phyloP scores from a whole-genome alignment of 1,284 basidiomycete genomes.

The Cystobasidium pallidum region DNA sequence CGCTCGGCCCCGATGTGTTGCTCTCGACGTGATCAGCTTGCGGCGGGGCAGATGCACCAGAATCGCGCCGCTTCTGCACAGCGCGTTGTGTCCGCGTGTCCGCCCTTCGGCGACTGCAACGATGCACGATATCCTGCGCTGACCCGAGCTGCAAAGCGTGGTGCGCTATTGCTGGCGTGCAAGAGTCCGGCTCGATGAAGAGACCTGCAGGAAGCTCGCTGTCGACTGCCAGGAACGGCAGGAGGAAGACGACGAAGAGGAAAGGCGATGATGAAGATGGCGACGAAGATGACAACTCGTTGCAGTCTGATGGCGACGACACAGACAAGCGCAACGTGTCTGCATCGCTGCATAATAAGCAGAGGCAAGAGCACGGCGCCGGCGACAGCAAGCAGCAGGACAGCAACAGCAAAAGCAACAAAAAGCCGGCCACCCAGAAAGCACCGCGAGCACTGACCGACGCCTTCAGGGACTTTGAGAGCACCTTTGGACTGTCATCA shows the following conservation, averaged over 20 bases:
- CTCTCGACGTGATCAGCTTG: too few species aligned
- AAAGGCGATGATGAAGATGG: neutral
- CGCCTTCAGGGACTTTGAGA: conserved; percentile 33
- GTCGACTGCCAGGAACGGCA: neutral
- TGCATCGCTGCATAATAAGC: neutral
- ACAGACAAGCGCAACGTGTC: neutral
- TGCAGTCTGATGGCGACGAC: conserved; percentile 8
- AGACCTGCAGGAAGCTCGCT: neutral
- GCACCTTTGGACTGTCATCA: conserved; percentile 27
- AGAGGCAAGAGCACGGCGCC: neutral
- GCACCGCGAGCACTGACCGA: conserved; percentile 27
- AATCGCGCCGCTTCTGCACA: too few species aligned
- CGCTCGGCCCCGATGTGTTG: too few species aligned
- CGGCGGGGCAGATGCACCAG: too few species aligned
- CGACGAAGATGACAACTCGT: neutral
- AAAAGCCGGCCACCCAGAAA: conserved; percentile 4
- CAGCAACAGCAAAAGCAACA: neutral
- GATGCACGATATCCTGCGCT: too few species aligned
- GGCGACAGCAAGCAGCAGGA: neutral
- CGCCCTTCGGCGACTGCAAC: too few species aligned
- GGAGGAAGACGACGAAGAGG: neutral
- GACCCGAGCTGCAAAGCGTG: too few species aligned
- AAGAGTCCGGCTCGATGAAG: neutral
- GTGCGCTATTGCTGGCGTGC: too few species aligned
- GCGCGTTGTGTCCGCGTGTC: too few species aligned